Conservation (phyloP, 1,284 basidiomycete genomes). For the Vanrija humicola region DNA sequence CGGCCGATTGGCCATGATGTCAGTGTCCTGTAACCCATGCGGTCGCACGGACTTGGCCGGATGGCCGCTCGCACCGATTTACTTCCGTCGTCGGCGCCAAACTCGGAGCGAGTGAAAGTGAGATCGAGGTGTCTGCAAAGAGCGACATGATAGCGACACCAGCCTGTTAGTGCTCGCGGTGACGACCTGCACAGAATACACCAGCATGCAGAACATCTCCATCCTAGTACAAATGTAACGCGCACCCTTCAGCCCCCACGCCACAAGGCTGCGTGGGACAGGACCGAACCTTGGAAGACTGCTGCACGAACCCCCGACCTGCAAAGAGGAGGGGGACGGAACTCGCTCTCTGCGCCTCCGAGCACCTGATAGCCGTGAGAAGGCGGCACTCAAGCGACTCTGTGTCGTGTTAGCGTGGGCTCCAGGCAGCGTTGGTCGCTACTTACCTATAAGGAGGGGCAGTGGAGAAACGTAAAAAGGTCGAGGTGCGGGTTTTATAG, state of each 20-base stretch:
- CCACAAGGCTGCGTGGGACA: not conserved
- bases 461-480: slow-evolving; percentile 12
- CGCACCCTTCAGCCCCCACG: slow-evolving; percentile 11
- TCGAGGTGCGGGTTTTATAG: not conserved
- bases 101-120: too few relatives aligned
- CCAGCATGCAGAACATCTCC: not conserved
- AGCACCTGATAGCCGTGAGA: slow-evolving; percentile 36
- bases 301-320: slow-evolving; percentile 32
- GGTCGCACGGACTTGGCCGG: too few relatives aligned
- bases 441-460: slow-evolving; percentile 35
- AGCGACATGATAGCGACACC: not conserved
- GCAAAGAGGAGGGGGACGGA: slow-evolving; percentile 25
- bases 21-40: too few relatives aligned
- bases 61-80: too few relatives aligned
- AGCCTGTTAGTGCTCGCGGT: too few relatives aligned
- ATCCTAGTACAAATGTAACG: slow-evolving; percentile 13
- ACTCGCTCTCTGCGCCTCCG: slow-evolving; percentile 34
- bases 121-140: not conserved
- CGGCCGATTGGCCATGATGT: too few relatives aligned
- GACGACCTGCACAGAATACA: not conserved
- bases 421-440: too few relatives aligned
- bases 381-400: slow-evolving; percentile 36
- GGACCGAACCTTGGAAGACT: slow-evolving; percentile 26
- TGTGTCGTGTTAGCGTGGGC: slow-evolving; percentile 14
- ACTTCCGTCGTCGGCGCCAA: too few relatives aligned